Evolutionary conservation across 108 stramenopile genomes (phyloP).

Genomic region (Cyclotella kingstonii): DNA sequence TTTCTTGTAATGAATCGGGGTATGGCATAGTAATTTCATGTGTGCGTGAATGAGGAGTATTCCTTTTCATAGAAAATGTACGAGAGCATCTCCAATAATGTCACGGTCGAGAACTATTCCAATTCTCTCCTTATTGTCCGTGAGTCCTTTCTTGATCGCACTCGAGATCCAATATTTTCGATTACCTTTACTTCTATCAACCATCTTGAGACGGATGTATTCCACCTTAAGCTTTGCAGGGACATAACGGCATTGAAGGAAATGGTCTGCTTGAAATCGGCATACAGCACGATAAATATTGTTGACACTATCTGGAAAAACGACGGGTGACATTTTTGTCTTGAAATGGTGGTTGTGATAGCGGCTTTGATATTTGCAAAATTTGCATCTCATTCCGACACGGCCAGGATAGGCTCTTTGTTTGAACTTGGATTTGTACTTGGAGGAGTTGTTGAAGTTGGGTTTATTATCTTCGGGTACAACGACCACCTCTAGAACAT

Average conservation of each 20-base stretch:
- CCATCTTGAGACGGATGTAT: background rate
- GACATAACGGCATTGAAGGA: background rate
- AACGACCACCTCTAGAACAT: no score
- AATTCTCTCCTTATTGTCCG: constrained; percentile 1
- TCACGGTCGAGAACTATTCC: background rate
- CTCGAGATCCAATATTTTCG: background rate
- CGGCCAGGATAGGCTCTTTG: constrained; percentile 4
- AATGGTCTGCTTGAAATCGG: background rate
- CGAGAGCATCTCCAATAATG: no score
- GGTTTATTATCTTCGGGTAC: no score
- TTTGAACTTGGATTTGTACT: no score
- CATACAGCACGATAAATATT: constrained; percentile 6
- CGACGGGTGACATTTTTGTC: background rate
- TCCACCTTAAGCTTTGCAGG: background rate
- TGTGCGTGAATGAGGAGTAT: no score
- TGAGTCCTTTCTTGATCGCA: constrained; percentile 5
- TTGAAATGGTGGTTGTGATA: background rate
- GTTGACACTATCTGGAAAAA: background rate
- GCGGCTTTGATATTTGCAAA: no score
- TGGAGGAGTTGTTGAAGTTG: no score
- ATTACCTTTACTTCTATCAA: background rate
- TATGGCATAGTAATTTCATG: no score
- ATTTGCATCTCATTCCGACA: constrained; percentile 3
- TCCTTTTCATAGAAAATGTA: no score
- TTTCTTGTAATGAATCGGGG: no score